phyloP scores from a whole-genome alignment of 2,329 filamentous ascomycete species.

The Sphaerulina musiva region DNA sequence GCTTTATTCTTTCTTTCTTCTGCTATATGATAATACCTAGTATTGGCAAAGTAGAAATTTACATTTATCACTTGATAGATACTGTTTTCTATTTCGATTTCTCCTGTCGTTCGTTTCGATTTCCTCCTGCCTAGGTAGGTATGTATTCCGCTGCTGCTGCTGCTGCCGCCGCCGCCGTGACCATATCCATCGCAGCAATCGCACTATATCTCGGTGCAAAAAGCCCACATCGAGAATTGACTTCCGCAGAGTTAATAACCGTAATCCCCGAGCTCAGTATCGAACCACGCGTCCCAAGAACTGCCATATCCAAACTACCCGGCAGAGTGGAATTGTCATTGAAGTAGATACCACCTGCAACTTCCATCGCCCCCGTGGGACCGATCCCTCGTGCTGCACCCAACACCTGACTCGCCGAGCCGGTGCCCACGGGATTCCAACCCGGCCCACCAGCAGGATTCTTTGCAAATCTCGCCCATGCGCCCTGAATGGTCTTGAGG shows the following conservation, averaged over 20 bases:
- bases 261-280: slow-evolving; percentile 26
- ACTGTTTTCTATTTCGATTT: no score
- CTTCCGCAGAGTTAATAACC: slow-evolving; percentile 26
- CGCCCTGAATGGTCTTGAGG: slow-evolving; percentile 28
- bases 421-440: slow-evolving; percentile 23
- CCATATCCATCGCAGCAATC: slow-evolving; percentile 2
- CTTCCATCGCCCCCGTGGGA: slow-evolving; percentile 18
- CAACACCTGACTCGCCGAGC: background rate
- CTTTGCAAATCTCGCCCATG: slow-evolving; percentile 36
- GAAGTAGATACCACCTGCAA: slow-evolving; percentile 24
- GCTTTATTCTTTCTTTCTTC: background rate
- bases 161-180: background rate
- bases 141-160: background rate
- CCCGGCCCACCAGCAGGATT: slow-evolving; percentile 35
- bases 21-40: no score
- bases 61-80: background rate
- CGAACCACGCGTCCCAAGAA: slow-evolving; percentile 26
- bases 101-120: background rate
- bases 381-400: background rate
- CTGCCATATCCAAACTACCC: slow-evolving; percentile 24
- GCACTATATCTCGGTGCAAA: slow-evolving; percentile 22
- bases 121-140: background rate
- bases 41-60: background rate
- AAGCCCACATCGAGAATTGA: slow-evolving; percentile 28
- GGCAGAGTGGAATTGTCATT: slow-evolving; percentile 15